Conservation (phyloP, 208 protist species). For the Trypanosoma boissoni region DNA sequence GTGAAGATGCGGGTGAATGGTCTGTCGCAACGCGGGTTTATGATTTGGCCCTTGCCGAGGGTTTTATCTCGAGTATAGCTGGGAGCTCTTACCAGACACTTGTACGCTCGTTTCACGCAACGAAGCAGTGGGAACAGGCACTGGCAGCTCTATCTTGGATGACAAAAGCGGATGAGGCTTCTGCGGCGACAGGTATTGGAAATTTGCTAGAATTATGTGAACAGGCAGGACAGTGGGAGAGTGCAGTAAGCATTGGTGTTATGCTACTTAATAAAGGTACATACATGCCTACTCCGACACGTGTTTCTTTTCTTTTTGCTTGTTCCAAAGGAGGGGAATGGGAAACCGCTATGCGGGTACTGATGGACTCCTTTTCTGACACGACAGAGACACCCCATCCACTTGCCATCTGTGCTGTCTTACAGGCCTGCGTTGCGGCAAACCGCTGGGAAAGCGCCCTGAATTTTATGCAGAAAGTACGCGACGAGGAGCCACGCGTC, state of each 20-base stretch:
- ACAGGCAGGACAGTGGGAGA: slow-evolving; percentile 81
- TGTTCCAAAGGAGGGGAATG: slow-evolving; percentile 65
- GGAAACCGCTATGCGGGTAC: slow-evolving; percentile 42
- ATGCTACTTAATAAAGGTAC: slow-evolving; percentile 41
- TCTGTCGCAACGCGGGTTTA: slow-evolving; percentile 66
- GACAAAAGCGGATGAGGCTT: slow-evolving; percentile 72
- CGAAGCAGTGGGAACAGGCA: slow-evolving; percentile 81
- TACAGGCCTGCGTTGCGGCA: slow-evolving; percentile 64
- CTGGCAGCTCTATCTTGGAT: slow-evolving; percentile 85
- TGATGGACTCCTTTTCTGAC: slow-evolving; percentile 49
- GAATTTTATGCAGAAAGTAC: slow-evolving; percentile 30
- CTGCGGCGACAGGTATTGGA: slow-evolving; percentile 54
- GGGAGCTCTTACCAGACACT: slow-evolving; percentile 70
- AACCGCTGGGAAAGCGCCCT: slow-evolving; percentile 52
- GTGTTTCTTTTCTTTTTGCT: slow-evolving; percentile 63
- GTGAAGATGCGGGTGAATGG: slow-evolving; percentile 66
- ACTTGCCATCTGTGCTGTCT: slow-evolving; percentile 58
- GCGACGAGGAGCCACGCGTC: slow-evolving; percentile 53
- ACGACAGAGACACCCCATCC: slow-evolving; percentile 55
- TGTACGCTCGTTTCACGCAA: slow-evolving; percentile 62
- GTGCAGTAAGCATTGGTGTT: slow-evolving; percentile 49
- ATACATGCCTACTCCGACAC: slow-evolving; percentile 45
- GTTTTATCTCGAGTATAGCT: slow-evolving; percentile 57
- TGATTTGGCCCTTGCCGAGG: slow-evolving; percentile 63
- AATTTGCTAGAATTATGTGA: slow-evolving; percentile 79